These are phyloP conservation scores for Volutella citrinella DNA, from an alignment of 2,329 filamentous ascomycete genomes.

Conservation along the genomic window DNA sequence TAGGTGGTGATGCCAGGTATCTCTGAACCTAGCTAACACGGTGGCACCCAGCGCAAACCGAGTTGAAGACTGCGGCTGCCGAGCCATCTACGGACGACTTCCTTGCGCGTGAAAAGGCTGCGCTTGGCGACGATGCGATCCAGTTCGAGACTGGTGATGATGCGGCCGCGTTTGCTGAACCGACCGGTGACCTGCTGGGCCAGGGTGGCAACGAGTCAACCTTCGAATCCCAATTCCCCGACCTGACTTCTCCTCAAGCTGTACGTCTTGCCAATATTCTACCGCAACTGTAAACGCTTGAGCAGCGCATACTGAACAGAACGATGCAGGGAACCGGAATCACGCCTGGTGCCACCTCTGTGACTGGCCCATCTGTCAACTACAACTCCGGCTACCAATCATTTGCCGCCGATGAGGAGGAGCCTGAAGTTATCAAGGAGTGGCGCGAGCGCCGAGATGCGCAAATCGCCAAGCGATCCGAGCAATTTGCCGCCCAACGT, in stretches of 20 bases:
- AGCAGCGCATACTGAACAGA: no score
- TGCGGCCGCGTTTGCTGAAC: constrained; percentile 59
- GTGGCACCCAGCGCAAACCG: constrained; percentile 67
- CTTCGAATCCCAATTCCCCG: constrained; percentile 91
- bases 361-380: constrained; percentile 69
- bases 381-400: constrained; percentile 62
- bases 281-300: no score
- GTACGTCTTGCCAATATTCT: no score
- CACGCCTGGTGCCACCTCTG: constrained; percentile 36
- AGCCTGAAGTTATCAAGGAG: constrained; percentile 83
- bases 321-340: constrained; percentile 28
- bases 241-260: constrained; percentile 51
- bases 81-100: constrained; percentile 74
- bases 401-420: constrained; percentile 66
- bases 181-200: constrained; percentile 69
- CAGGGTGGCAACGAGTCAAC: constrained; percentile 53
- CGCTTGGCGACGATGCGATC: constrained; percentile 87
- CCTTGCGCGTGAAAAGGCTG: constrained; percentile 83
- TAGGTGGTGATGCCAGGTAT: no score
- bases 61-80: constrained; percentile 55
- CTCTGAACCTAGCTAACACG: no score
- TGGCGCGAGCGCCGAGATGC: constrained; percentile 91
- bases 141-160: constrained; percentile 82
- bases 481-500: constrained; percentile 80
- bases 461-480: constrained; percentile 76